These are phyloP conservation scores for Tulasnella sp. DNA, from an alignment of 768 basidiomycete genomes.

Conservation along the genomic window DNA sequence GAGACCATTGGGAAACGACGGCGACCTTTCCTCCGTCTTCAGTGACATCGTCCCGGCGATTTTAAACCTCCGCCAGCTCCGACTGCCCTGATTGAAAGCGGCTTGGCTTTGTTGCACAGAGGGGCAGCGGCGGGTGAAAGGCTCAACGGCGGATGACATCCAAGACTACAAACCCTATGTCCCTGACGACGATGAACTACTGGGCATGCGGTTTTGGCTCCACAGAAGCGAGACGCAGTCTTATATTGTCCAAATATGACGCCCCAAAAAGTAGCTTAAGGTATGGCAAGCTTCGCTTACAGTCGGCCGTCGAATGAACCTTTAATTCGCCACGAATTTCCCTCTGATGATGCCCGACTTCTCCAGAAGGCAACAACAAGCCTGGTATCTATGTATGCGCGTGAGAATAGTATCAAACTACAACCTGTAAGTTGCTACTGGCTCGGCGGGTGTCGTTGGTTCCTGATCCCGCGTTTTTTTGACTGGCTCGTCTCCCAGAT, in stretches of 20 bases:
- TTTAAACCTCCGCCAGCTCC: not conserved
- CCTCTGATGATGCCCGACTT: not conserved
- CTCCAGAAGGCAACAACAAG: not conserved
- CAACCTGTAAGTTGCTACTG: too few species aligned
- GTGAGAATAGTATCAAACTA: not conserved
- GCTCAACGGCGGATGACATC: not conserved
- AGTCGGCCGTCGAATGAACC: not conserved
- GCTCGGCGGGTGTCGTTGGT: too few species aligned
- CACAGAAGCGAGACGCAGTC: not conserved
- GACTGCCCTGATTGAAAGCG: not conserved
- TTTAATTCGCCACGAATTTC: not conserved
- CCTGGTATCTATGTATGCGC: not conserved
- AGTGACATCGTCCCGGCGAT: not conserved
- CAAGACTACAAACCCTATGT: not conserved
- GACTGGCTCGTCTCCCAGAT: too few species aligned
- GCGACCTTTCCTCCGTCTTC: not conserved
- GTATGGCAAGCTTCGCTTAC: not conserved
- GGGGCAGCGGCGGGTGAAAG: not conserved
- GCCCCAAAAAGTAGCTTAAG: not conserved
- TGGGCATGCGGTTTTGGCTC: not conserved
- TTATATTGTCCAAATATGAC: not conserved
- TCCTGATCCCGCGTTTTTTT: too few species aligned
- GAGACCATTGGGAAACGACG: not conserved
- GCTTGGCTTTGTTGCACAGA: not conserved
- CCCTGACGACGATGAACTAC: not conserved